phyloP scores from a whole-genome alignment of 495 filamentous ascomycete genomes.

The Saxispiralis lemnorum region DNA sequence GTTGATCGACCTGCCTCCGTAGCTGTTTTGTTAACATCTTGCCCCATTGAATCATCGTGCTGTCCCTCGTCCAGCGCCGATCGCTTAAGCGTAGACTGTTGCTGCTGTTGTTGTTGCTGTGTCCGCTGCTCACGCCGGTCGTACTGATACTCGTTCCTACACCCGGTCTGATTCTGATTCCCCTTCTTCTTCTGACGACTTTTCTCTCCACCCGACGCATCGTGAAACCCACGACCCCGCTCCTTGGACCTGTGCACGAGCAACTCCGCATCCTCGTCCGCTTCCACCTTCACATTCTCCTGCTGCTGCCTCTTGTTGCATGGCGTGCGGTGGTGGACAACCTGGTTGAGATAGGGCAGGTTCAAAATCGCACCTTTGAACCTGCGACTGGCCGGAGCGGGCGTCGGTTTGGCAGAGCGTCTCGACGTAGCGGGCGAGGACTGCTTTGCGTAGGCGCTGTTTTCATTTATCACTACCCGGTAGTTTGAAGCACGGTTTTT shows the following conservation, averaged over 20 bases:
- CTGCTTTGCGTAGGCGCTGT: slow-evolving; percentile 24
- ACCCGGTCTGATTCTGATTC: slow-evolving; percentile 2
- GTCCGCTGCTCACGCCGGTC: slow-evolving; percentile 17
- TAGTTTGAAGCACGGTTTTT: slow-evolving; percentile 35
- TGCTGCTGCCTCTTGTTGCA: slow-evolving; percentile 16
- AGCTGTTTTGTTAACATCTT: not conserved
- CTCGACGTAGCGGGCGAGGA: slow-evolving; percentile 29
- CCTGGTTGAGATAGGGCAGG: slow-evolving; percentile 27
- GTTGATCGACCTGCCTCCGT: too few species aligned
- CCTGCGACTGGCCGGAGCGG: slow-evolving; percentile 18
- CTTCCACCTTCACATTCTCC: slow-evolving; percentile 13
- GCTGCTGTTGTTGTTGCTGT: slow-evolving; percentile 17
- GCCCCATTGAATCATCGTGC: slow-evolving; percentile 1
- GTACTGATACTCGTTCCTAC: slow-evolving; percentile 11
- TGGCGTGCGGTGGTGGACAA: slow-evolving; percentile 14
- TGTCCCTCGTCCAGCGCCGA: not conserved
- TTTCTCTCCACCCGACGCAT: slow-evolving; percentile 11
- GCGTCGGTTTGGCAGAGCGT: slow-evolving; percentile 23
- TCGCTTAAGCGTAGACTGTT: slow-evolving; percentile 13
- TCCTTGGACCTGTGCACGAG: slow-evolving; percentile 6
- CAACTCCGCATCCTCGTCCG: slow-evolving; percentile 17
- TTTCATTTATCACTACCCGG: slow-evolving; percentile 30
- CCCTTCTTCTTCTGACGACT: slow-evolving; percentile 12
- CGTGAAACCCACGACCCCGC: slow-evolving; percentile 10
- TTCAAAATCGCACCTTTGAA: slow-evolving; percentile 35